Evolutionary conservation across 108 stramenopile genomes (phyloP).

Genomic region (Cyclotella choctawhatcheeana): DNA sequence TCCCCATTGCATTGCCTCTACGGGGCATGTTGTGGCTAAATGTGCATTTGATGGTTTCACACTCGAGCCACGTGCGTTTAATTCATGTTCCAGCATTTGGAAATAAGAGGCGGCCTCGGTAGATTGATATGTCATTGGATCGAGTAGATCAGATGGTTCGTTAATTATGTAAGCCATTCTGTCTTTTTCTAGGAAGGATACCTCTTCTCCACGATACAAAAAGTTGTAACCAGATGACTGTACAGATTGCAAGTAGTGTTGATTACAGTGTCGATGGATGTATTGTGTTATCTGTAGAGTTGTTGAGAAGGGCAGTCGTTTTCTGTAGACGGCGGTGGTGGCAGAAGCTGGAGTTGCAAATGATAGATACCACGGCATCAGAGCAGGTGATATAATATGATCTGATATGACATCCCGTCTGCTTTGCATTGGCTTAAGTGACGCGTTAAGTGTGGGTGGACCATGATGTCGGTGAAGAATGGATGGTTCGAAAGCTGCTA

Average conservation of each 20-base stretch:
- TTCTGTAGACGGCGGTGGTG: not conserved
- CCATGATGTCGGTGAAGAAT: too few species aligned
- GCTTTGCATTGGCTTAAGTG: too few species aligned
- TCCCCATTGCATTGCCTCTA: slow-evolving; percentile 47
- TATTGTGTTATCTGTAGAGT: slow-evolving; percentile 25
- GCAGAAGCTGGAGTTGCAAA: not conserved
- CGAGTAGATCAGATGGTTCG: slow-evolving; percentile 49
- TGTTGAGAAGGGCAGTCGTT: not conserved
- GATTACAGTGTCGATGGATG: slow-evolving; percentile 33
- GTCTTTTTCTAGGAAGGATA: not conserved
- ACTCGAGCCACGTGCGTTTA: slow-evolving; percentile 23
- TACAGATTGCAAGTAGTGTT: slow-evolving; percentile 25
- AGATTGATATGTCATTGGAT: slow-evolving; percentile 49
- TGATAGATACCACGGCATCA: too few species aligned
- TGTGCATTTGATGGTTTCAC: slow-evolving; percentile 53
- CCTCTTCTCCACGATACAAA: slow-evolving; percentile 43
- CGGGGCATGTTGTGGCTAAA: slow-evolving; percentile 48
- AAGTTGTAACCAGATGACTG: slow-evolving; percentile 37
- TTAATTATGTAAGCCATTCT: slow-evolving; percentile 25
- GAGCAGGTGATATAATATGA: too few species aligned
- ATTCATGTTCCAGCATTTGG: slow-evolving; percentile 41
- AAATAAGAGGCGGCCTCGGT: slow-evolving; percentile 47
- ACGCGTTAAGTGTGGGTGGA: too few species aligned
- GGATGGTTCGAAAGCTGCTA: too few species aligned
- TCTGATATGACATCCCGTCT: too few species aligned